Conservation (phyloP, 768 basidiomycete genomes). For the Lentinula boryana region DNA sequence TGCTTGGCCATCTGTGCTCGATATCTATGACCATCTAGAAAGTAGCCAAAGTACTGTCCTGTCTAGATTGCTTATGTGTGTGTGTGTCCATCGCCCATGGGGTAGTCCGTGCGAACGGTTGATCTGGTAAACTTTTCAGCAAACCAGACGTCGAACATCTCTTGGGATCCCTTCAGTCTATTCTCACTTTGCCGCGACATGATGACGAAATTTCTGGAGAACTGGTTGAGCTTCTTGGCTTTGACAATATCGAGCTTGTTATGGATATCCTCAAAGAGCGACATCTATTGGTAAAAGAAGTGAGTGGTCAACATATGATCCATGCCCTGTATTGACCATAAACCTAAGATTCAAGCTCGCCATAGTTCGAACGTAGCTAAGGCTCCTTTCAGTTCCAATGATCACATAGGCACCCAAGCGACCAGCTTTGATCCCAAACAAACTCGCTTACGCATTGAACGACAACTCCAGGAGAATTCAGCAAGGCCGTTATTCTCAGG, state of each 20-base stretch:
- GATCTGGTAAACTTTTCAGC: conserved; percentile 11
- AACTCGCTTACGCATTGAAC: conserved; percentile 58
- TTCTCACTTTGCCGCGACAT: conserved; percentile 42
- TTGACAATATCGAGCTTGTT: conserved; percentile 76
- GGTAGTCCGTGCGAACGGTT: background rate
- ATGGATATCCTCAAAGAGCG: conserved; percentile 65
- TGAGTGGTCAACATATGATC: conserved; percentile 20
- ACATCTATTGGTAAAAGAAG: conserved; percentile 38
- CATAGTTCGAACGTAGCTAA: background rate
- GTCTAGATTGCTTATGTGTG: conserved; percentile 19
- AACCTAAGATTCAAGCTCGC: background rate
- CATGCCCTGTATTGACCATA: background rate
- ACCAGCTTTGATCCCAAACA: conserved; percentile 32
- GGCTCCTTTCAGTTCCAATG: background rate
- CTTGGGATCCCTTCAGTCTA: conserved; percentile 22
- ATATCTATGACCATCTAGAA: conserved; percentile 16
- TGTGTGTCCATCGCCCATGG: conserved; percentile 11
- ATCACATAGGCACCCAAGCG: background rate
- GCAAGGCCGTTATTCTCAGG: conserved; percentile 59
- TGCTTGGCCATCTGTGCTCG: conserved; percentile 25
- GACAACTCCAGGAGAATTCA: conserved; percentile 53
- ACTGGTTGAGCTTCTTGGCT: conserved; percentile 76
- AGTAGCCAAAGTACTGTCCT: conserved; percentile 7
- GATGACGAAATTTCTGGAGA: conserved; percentile 75
- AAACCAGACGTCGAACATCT: conserved; percentile 21